Conservation (phyloP, 2,329 filamentous ascomycete genomes). For the Aspergillus pseudonomiae region DNA sequence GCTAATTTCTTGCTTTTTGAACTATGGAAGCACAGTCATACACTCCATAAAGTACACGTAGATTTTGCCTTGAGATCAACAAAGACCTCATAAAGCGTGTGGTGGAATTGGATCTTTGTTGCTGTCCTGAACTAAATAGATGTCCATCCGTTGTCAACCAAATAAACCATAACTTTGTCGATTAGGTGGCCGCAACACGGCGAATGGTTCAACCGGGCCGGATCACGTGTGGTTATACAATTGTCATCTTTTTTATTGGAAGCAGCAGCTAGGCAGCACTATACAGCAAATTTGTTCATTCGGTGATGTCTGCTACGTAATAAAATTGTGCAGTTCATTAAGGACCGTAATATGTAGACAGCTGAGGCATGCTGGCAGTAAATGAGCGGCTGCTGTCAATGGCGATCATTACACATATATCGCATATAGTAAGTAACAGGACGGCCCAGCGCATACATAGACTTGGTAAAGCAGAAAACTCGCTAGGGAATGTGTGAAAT, state of each 20-base stretch:
- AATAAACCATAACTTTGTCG: conserved; percentile 17
- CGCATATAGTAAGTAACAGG: not conserved
- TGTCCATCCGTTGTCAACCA: not conserved
- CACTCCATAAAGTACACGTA: not conserved
- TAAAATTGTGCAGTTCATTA: not conserved
- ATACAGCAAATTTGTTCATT: not conserved
- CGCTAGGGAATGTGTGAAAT: not conserved
- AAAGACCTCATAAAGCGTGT: conserved; percentile 10
- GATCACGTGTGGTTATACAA: conserved; percentile 18
- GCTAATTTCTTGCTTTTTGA: not conserved
- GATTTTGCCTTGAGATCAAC: conserved; percentile 5
- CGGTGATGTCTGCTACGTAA: not conserved
- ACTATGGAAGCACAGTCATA: not conserved
- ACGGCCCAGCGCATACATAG: not conserved
- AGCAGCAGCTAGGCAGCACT: not conserved
- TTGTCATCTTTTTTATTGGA: not conserved
- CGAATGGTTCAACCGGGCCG: conserved; percentile 18
- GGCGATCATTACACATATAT: not conserved
- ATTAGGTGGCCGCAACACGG: conserved; percentile 28
- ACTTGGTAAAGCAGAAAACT: not conserved
- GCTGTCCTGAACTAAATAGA: conserved; percentile 10
- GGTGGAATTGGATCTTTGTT: conserved; percentile 1
- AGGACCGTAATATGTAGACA: not conserved
- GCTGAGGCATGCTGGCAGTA: not conserved
- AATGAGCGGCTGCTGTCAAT: not conserved